phyloP scores from a whole-genome alignment of 1,139 yeast species.

The Hemisphaericaspora subhashii region DNA sequence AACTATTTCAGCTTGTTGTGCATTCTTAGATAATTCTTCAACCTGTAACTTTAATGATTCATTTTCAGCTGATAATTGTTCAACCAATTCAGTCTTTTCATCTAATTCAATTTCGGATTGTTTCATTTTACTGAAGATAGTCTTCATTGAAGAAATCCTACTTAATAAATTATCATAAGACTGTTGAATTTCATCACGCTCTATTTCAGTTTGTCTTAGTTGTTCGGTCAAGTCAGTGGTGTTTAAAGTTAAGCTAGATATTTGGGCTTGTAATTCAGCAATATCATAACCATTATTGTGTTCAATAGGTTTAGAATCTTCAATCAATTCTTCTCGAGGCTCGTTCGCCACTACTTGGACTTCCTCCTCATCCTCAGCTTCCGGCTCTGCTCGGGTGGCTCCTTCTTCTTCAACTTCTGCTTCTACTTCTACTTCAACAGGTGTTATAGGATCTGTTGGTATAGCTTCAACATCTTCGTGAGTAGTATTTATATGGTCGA shows the following conservation, averaged over 20 bases:
- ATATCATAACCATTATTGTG: background rate
- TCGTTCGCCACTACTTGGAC: background rate
- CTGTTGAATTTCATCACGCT: constrained; percentile 65
- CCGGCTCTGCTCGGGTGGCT: background rate
- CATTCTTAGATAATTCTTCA: constrained; percentile 11
- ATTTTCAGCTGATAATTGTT: constrained; percentile 27
- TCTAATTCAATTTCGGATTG: constrained; percentile 73
- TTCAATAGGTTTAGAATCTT: background rate
- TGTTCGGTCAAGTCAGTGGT: constrained; percentile 7
- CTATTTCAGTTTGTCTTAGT: constrained; percentile 28
- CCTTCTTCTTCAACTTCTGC: background rate
- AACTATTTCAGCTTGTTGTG: constrained; percentile 28
- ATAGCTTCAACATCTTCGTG: no score
- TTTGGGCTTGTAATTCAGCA: background rate
- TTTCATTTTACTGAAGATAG: constrained; percentile 73
- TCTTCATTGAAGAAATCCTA: constrained; percentile 77
- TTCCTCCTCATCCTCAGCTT: background rate
- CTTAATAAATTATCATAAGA: constrained; percentile 76
- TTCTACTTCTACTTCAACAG: background rate
- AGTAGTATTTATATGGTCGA: no score
- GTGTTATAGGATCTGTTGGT: background rate
- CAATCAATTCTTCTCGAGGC: background rate
- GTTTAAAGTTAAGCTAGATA: constrained; percentile 1
- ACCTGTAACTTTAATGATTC: constrained; percentile 22
- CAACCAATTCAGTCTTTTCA: constrained; percentile 45